Evolutionary conservation across 148 eudicot genomes (phyloP).

Genomic region (Agrostemma githago): DNA sequence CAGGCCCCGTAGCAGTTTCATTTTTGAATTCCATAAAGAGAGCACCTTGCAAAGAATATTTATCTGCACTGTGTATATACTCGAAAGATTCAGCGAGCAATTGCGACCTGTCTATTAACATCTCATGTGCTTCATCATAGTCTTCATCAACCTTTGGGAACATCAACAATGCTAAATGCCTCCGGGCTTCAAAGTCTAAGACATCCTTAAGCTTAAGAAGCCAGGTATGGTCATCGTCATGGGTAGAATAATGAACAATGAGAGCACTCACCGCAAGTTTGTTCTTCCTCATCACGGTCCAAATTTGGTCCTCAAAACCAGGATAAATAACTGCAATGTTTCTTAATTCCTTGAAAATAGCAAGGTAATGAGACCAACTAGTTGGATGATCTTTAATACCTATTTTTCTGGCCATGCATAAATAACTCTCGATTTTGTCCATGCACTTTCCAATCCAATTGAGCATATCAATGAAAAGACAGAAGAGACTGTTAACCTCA

Average conservation of each 20-base stretch:
- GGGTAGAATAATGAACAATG: conserved; percentile 49
- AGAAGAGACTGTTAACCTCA: conserved; percentile 33
- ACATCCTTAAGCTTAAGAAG: conserved; percentile 60
- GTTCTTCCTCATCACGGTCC: conserved; percentile 43
- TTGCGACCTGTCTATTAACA: conserved; percentile 84
- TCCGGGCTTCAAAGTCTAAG: conserved; percentile 71
- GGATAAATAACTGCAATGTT: conserved; percentile 38
- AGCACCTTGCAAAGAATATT: conserved; percentile 49
- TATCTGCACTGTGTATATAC: conserved; percentile 54
- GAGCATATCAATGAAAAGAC: conserved; percentile 37
- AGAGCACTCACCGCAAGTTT: conserved; percentile 48
- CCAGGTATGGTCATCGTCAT: conserved; percentile 57
- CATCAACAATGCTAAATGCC: conserved; percentile 75
- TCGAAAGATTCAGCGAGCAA: conserved; percentile 79
- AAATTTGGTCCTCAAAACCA: conserved; percentile 43
- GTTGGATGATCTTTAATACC: conserved; percentile 19
- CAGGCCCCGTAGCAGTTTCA: conserved; percentile 94
- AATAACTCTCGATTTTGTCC: conserved; percentile 32
- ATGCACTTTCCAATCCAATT: conserved; percentile 42
- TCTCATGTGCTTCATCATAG: conserved; percentile 76
- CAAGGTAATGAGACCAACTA: conserved; percentile 58
- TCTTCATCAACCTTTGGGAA: conserved; percentile 73
- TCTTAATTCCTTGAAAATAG: conserved; percentile 57
- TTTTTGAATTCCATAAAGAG: conserved; percentile 85
- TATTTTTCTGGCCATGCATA: conserved; percentile 21